These are phyloP conservation scores for Lasiodiplodia theobromae DNA, from an alignment of 2,329 filamentous ascomycete genomes.

Conservation along the genomic window DNA sequence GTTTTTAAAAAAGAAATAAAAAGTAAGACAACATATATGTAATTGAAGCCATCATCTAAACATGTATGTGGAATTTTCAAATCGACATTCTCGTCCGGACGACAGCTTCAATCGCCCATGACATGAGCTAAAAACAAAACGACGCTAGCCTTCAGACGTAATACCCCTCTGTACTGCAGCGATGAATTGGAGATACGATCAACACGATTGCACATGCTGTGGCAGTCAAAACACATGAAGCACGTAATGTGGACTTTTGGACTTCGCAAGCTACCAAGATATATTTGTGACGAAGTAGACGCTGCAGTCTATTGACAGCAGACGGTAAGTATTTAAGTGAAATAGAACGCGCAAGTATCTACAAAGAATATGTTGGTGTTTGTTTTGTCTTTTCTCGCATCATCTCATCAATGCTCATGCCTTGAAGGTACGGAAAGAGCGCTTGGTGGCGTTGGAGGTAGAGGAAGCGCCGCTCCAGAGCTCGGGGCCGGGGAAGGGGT, in stretches of 20 bases:
- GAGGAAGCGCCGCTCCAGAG: constrained; percentile 22
- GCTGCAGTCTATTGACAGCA: neutral
- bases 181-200: neutral
- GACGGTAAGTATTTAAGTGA: constrained; percentile 1
- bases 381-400: neutral
- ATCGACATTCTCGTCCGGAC: no score
- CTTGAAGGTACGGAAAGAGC: constrained; percentile 13
- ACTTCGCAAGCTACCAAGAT: constrained; percentile 19
- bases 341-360: constrained; percentile 9
- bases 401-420: constrained; percentile 6
- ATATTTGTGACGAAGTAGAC: neutral
- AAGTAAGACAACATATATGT: no score
- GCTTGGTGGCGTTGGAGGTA: constrained; percentile 4
- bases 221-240: neutral
- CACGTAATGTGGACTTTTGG: neutral
- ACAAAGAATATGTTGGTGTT: constrained; percentile 6
- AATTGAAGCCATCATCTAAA: no score
- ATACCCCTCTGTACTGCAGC: no score
- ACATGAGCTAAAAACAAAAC: no score
- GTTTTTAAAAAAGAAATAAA: no score
- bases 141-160: no score
- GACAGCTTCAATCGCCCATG: no score
- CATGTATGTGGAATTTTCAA: no score
- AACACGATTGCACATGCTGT: neutral
- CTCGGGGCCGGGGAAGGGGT: constrained; percentile 28